Percentiles rank a stretch among this genome's conserved stretches.
Evolutionary conservation across 768 basidiomycete genomes (phyloP).

Genomic region (Suillus brevipes): DNA sequence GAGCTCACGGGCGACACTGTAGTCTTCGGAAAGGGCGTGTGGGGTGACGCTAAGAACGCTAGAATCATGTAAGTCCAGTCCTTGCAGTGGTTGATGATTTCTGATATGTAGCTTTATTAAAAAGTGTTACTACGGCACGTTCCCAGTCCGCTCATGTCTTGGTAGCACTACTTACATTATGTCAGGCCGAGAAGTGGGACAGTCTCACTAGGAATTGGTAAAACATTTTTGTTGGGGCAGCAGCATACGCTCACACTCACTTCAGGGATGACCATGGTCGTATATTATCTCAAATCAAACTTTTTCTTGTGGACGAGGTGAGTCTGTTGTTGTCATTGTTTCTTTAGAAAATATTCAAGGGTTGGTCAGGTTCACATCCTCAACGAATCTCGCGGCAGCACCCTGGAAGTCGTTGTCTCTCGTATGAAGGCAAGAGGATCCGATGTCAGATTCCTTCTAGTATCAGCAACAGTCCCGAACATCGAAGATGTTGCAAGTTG

Average conservation of each 20-base stretch:
- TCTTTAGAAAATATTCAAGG: neutral
- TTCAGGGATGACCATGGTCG: slow-evolving; percentile 61
- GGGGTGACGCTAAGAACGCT: slow-evolving; percentile 74
- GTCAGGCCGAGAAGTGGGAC: slow-evolving; percentile 94
- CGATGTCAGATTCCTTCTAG: slow-evolving; percentile 77
- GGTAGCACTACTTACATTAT: slow-evolving; percentile 4
- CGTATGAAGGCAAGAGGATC: slow-evolving; percentile 83
- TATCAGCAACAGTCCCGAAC: slow-evolving; percentile 95
- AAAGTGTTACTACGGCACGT: slow-evolving; percentile 76
- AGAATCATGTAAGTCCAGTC: slow-evolving; percentile 67
- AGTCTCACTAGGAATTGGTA: slow-evolving; percentile 88
- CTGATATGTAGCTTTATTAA: slow-evolving; percentile 5
- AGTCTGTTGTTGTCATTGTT: slow-evolving; percentile 8
- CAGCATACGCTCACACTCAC: slow-evolving; percentile 10
- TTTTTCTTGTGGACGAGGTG: slow-evolving; percentile 93
- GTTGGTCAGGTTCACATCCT: slow-evolving; percentile 80
- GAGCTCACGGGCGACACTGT: slow-evolving; percentile 94
- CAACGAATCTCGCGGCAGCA: slow-evolving; percentile 87
- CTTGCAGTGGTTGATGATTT: neutral
- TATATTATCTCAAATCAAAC: slow-evolving; percentile 66
- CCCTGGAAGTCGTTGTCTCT: slow-evolving; percentile 91
- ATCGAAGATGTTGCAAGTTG: slow-evolving; percentile 86
- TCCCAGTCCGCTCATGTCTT: neutral
- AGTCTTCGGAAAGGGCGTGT: slow-evolving; percentile 59
- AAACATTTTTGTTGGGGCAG: slow-evolving; percentile 10